Percentiles rank a stretch among this genome's conserved stretches.
phyloP scores from a whole-genome alignment of 768 basidiomycete genomes.

The Heimioporus sp. region DNA sequence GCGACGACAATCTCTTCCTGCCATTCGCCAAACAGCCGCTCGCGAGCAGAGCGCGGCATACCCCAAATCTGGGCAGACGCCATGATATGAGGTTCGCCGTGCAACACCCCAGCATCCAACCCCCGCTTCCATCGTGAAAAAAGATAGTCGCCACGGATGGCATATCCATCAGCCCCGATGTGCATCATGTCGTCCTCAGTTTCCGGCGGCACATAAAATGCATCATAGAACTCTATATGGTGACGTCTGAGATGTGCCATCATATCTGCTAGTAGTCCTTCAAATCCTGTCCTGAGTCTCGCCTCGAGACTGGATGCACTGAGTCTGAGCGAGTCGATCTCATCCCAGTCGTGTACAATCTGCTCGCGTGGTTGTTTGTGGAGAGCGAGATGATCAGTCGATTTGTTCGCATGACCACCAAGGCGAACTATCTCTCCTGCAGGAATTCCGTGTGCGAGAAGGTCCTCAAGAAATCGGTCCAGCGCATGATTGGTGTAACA shows the following conservation, averaged over 20 bases:
- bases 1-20: conserved; percentile 31
- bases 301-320: conserved; percentile 34
- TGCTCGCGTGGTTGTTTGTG: conserved; percentile 12
- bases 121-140: conserved; percentile 46
- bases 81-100: conserved; percentile 20
- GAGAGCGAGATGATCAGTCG: conserved; percentile 45
- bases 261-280: not conserved
- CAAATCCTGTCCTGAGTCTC: conserved; percentile 16
- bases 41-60: conserved; percentile 31
- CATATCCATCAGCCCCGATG: conserved; percentile 42
- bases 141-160: conserved; percentile 40
- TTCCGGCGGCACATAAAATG: conserved; percentile 42
- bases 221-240: conserved; percentile 38
- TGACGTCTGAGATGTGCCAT: conserved; percentile 14
- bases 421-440: conserved; percentile 48
- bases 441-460: conserved; percentile 58
- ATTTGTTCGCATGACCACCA: conserved; percentile 48
- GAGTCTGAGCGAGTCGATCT: conserved; percentile 18
- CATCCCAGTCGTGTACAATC: not conserved
- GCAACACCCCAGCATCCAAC: conserved; percentile 43
- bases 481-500: conserved; percentile 76
- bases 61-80: conserved; percentile 37
- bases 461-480: conserved; percentile 62
- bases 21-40: conserved; percentile 34
- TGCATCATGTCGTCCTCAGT: conserved; percentile 42